Percentiles rank a stretch among this genome's conserved stretches.
Evolutionary conservation across 1,284 basidiomycete species (phyloP).

Genomic region (Apiotrichum mycotoxinovorans): DNA sequence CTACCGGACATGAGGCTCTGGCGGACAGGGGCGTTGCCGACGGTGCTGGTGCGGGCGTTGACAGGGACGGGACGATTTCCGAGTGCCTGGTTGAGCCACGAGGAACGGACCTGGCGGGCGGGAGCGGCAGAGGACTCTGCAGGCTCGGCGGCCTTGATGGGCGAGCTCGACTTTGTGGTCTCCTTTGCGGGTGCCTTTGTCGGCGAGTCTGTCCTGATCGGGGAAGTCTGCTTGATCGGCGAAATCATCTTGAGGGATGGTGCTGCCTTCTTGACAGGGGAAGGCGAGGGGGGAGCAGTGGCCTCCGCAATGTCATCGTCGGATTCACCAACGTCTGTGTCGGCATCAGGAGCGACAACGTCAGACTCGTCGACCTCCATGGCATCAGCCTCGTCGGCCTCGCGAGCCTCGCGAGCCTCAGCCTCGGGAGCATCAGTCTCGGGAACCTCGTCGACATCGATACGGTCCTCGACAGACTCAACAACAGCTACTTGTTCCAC

Average conservation of each 20-base stretch:
- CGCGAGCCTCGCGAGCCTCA: background rate
- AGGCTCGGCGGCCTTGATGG: conserved; percentile 3
- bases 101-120: conserved; percentile 39
- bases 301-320: background rate
- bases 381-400: background rate
- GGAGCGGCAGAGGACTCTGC: conserved; percentile 13
- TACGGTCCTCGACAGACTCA: background rate
- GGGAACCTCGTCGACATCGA: background rate
- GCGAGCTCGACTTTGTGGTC: background rate
- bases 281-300: background rate
- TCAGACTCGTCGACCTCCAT: background rate
- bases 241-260: background rate
- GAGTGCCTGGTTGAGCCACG: conserved; percentile 46
- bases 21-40: conserved; percentile 17
- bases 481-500: too few species aligned
- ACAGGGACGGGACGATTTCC: conserved; percentile 31
- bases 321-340: background rate
- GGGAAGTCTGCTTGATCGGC: conserved; percentile 1
- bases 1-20: conserved; percentile 32
- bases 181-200: background rate
- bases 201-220: background rate
- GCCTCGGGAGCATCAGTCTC: background rate
- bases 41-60: conserved; percentile 10
- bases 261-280: background rate
- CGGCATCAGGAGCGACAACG: background rate